Conservation (phyloP, 805 yeast species). For the Teunomyces cretensis region DNA sequence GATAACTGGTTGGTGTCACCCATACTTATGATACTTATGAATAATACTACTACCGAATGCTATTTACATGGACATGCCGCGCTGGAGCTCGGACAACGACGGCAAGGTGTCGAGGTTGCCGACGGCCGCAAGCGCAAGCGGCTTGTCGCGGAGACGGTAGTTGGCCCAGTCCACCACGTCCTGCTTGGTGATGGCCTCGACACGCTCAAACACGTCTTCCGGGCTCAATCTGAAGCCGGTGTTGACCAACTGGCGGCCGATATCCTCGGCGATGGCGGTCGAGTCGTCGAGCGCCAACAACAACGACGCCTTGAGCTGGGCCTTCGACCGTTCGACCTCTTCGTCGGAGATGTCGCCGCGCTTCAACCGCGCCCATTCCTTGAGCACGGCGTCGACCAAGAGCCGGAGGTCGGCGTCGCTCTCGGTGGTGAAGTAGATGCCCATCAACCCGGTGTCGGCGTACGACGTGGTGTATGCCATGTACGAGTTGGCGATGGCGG, state of each 20-base stretch:
- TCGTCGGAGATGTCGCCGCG: slow-evolving; percentile 73
- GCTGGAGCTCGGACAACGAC: slow-evolving; percentile 54
- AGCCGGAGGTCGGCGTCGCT: slow-evolving; percentile 63
- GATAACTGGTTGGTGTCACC: no score
- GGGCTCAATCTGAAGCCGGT: slow-evolving; percentile 80
- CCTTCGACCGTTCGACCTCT: slow-evolving; percentile 92
- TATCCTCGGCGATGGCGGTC: slow-evolving; percentile 95
- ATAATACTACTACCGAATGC: no score
- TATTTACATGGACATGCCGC: slow-evolving; percentile 30
- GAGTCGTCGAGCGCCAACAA: slow-evolving; percentile 89
- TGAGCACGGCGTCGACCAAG: slow-evolving; percentile 70
- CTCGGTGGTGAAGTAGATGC: slow-evolving; percentile 87
- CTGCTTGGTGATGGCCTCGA: slow-evolving; percentile 71
- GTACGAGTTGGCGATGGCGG: slow-evolving; percentile 85
- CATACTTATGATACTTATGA: no score
- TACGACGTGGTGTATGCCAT: slow-evolving; percentile 97
- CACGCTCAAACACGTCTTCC: slow-evolving; percentile 70
- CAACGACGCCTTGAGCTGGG: slow-evolving; percentile 90
- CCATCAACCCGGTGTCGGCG: slow-evolving; percentile 98
- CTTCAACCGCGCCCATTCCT: slow-evolving; percentile 88
- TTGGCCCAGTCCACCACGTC: slow-evolving; percentile 90
- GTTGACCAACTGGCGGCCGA: slow-evolving; percentile 94
- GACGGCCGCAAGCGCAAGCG: slow-evolving; percentile 86
- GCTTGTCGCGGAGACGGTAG: slow-evolving; percentile 71
- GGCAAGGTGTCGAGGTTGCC: slow-evolving; percentile 80